Evolutionary conservation across 2,329 filamentous ascomycete genomes (phyloP).

Genomic region (Colletotrichum truncatum): DNA sequence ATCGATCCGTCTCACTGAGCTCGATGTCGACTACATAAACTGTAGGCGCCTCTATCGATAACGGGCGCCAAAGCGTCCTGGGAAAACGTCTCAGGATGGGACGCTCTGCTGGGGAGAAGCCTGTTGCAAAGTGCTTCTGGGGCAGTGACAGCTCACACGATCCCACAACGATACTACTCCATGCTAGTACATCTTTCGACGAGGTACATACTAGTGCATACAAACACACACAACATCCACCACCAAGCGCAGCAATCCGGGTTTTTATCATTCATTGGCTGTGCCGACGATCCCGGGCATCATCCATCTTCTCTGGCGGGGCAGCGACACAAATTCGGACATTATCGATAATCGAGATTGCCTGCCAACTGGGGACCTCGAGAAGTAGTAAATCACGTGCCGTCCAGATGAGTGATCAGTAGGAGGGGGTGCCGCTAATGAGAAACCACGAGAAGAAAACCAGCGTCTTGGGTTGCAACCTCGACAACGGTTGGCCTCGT

Average conservation of each 20-base stretch:
- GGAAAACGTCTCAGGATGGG: conserved; percentile 18
- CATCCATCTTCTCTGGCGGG: neutral
- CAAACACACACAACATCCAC: no score
- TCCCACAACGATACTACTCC: no score
- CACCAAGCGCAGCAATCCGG: neutral
- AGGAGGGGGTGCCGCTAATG: neutral
- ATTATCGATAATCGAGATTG: conserved; percentile 18
- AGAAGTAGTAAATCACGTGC: neutral
- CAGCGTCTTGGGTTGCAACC: neutral
- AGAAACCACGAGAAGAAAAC: neutral
- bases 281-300: neutral
- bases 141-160: conserved; percentile 17
- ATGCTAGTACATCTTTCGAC: no score
- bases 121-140: conserved; percentile 1
- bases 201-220: conserved; percentile 1
- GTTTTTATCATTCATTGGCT: conserved; percentile 5
- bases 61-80: conserved; percentile 13
- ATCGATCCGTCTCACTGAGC: conserved; percentile 15
- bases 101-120: conserved; percentile 13
- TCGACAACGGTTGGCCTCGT: neutral
- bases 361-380: neutral
- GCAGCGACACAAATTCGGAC: conserved; percentile 1
- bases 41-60: conserved; percentile 15
- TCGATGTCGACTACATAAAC: conserved; percentile 10
- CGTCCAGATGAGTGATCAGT: neutral